phyloP scores from a whole-genome alignment of 2,329 filamentous ascomycete genomes.

The Ophiosphaerella korrae region DNA sequence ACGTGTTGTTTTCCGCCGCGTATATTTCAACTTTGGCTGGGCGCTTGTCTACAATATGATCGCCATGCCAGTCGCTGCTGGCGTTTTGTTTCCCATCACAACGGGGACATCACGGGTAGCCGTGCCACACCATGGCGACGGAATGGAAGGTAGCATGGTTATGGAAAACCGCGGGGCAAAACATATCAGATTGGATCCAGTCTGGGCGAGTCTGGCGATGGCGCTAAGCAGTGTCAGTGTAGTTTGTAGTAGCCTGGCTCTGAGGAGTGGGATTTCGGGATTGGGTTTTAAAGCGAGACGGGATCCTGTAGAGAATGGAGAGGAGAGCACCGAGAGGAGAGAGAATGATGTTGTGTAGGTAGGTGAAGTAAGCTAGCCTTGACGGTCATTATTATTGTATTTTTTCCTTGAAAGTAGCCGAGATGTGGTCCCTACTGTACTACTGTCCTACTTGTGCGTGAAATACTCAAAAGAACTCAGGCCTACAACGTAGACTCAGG shows the following conservation, averaged over 20 bases:
- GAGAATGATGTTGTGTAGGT: not conserved
- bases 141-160: conserved; percentile 39
- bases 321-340: not conserved
- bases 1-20: conserved; percentile 72
- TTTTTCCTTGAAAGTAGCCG: too few species aligned
- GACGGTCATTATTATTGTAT: too few species aligned
- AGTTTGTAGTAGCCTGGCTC: conserved; percentile 76
- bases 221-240: conserved; percentile 90
- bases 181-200: conserved; percentile 72
- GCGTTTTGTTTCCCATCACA: conserved; percentile 71
- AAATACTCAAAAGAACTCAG: too few species aligned
- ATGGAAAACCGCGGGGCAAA: conserved; percentile 49
- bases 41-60: conserved; percentile 80
- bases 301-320: not conserved
- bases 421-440: too few species aligned
- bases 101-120: conserved; percentile 54
- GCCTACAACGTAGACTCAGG: too few species aligned
- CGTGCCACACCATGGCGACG: conserved; percentile 39
- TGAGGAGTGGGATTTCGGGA: conserved; percentile 60
- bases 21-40: conserved; percentile 87
- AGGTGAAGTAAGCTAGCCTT: not conserved
- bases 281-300: conserved; percentile 49
- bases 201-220: conserved; percentile 92
- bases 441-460: too few species aligned
- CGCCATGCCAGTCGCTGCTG: conserved; percentile 80